A percentile compares a stretch with the other conserved stretches of the same genome.
phyloP scores from a whole-genome alignment of 495 filamentous ascomycete species.

The Aspergillus funiculosus region DNA sequence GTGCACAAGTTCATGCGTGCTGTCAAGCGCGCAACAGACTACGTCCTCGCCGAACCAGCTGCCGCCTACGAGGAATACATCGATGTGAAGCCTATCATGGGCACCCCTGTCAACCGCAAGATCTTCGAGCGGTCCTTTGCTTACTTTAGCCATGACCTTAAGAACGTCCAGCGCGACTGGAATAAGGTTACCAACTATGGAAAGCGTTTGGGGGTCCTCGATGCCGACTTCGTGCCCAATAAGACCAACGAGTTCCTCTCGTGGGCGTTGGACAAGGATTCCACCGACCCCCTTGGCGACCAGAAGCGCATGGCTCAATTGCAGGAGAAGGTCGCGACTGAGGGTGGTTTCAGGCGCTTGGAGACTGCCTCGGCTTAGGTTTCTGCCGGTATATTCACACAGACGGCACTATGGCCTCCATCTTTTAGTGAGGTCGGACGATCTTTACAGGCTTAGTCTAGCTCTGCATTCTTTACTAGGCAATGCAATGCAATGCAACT shows the following conservation, averaged over 20 bases:
- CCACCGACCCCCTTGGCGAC: conserved; percentile 55
- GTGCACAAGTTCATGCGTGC: conserved; percentile 55
- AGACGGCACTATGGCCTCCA: too few species aligned
- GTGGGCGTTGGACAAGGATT: conserved; percentile 57
- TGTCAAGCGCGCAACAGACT: conserved; percentile 61
- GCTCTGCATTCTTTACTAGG: too few species aligned
- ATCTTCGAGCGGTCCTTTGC: conserved; percentile 67
- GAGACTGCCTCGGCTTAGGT: conserved; percentile 30
- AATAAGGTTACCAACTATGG: conserved; percentile 64
- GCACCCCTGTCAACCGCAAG: conserved; percentile 58
- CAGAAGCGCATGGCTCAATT: conserved; percentile 61
- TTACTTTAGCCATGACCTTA: conserved; percentile 63
- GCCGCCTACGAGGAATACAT: conserved; percentile 58
- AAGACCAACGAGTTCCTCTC: conserved; percentile 61
- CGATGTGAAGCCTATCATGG: conserved; percentile 64
- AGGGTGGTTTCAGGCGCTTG: conserved; percentile 43
- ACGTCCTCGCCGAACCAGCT: conserved; percentile 54
- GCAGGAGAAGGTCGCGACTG: conserved; percentile 50
- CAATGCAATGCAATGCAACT: too few species aligned
- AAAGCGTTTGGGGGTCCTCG: conserved; percentile 57
- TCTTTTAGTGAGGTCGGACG: too few species aligned
- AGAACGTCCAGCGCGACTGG: conserved; percentile 67
- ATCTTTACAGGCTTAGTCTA: too few species aligned
- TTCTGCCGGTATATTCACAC: neutral
- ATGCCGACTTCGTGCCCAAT: conserved; percentile 54